Conservation (phyloP, 208 protist species). For the Acanthamoeba rhysodes region DNA sequence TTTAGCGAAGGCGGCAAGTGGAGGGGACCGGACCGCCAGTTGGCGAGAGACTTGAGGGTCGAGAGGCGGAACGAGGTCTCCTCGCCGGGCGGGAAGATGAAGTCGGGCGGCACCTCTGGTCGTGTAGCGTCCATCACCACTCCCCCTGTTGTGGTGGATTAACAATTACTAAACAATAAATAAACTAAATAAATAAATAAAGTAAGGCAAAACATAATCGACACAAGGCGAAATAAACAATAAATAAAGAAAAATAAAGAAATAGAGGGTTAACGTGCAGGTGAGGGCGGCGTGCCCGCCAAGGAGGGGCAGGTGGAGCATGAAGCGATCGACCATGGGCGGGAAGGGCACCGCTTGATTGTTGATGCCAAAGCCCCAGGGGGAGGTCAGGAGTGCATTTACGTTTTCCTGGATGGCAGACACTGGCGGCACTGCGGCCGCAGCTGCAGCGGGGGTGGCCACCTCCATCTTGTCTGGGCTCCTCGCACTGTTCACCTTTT, state of each 20-base stretch:
- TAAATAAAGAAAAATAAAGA: background rate
- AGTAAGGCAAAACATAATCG: background rate
- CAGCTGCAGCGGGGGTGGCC: background rate
- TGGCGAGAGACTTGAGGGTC: constrained; percentile 14
- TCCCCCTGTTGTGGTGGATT: background rate
- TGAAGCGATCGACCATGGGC: background rate
- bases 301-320: background rate
- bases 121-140: background rate
- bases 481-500: background rate
- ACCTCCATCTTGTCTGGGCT: background rate
- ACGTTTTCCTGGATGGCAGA: constrained; percentile 14
- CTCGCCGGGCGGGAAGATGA: constrained; percentile 42
- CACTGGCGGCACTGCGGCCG: background rate
- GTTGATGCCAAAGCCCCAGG: constrained; percentile 1
- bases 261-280: background rate
- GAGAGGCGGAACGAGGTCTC: constrained; percentile 11
- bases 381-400: background rate
- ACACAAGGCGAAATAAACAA: background rate
- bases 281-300: background rate
- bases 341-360: constrained; percentile 27
- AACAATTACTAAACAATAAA: background rate
- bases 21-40: background rate
- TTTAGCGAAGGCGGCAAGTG: background rate
- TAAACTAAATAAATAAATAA: constrained; percentile 13
- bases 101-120: constrained; percentile 40